A percentile compares a stretch with the other conserved stretches of the same genome.
Conservation (phyloP, 371 early-diverging fungal genomes). For the Rhizopus delemar region DNA sequence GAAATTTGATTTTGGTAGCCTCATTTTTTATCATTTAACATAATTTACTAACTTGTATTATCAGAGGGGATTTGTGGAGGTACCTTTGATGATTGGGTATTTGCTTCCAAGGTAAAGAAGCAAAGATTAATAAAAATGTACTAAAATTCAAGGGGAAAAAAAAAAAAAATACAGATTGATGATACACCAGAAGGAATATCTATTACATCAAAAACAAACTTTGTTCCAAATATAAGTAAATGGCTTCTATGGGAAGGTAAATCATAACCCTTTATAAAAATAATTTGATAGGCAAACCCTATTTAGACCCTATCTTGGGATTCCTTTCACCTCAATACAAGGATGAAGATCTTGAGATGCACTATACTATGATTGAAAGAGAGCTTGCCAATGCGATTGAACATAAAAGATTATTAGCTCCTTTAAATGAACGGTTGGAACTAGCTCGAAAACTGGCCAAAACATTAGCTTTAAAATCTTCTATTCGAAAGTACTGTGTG, state of each 20-base stretch:
- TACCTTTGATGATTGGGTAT: conserved; percentile 71
- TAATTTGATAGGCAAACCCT: neutral
- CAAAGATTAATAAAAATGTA: neutral
- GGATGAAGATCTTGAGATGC: conserved; percentile 62
- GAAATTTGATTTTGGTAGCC: conserved; percentile 63
- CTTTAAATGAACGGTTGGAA: conserved; percentile 69
- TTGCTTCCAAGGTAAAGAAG: conserved; percentile 63
- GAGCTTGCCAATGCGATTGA: conserved; percentile 52
- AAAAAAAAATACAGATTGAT: conserved; percentile 44
- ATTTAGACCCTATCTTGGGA: conserved; percentile 70
- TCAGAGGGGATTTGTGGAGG: conserved; percentile 78
- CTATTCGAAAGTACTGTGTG: conserved; percentile 65
- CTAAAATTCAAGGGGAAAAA: too few species aligned
- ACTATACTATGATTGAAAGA: conserved; percentile 60
- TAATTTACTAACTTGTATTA: neutral
- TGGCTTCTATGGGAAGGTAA: conserved; percentile 62
- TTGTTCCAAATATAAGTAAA: conserved; percentile 79
- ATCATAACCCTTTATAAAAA: neutral
- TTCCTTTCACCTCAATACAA: conserved; percentile 79
- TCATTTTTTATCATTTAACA: neutral
- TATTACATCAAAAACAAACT: conserved; percentile 53
- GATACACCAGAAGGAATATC: conserved; percentile 51
- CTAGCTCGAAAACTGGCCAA: conserved; percentile 70
- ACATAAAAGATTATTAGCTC: conserved; percentile 43
- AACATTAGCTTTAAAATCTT: conserved; percentile 69